Conservation (phyloP, 352 stramenopile species). For the Phytopythium cucurbitacearum region DNA sequence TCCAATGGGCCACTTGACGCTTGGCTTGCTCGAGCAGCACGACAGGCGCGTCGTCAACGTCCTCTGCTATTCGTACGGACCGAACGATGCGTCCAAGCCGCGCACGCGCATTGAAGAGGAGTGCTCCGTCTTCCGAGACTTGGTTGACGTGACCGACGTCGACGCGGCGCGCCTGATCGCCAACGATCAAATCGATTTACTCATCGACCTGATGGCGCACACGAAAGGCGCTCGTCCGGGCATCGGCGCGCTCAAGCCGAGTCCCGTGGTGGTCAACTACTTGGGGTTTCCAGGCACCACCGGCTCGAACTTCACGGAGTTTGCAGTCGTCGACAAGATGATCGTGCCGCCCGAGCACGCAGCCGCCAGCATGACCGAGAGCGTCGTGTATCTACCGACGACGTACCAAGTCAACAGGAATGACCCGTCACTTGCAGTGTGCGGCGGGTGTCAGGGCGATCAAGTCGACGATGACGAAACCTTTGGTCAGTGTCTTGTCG, state of each 20-base stretch:
- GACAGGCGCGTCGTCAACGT: conserved; percentile 35
- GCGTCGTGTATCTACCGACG: conserved; percentile 84
- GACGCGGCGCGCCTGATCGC: conserved; percentile 48
- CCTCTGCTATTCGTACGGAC: conserved; percentile 82
- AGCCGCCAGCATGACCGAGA: conserved; percentile 59
- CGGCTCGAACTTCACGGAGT: conserved; percentile 72
- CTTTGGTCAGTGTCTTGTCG: neutral
- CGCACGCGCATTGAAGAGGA: conserved; percentile 44
- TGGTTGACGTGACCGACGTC: conserved; percentile 44
- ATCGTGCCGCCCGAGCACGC: conserved; percentile 59
- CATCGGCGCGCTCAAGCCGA: conserved; percentile 58
- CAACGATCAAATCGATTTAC: conserved; percentile 63
- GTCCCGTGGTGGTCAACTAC: conserved; percentile 82
- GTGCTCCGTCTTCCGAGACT: conserved; percentile 62
- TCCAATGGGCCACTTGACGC: conserved; percentile 89
- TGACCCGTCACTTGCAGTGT: conserved; percentile 32
- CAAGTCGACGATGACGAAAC: neutral
- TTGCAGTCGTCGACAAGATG: conserved; percentile 63
- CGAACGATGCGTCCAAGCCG: conserved; percentile 65
- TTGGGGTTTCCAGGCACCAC: conserved; percentile 89
- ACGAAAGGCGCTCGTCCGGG: conserved; percentile 76
- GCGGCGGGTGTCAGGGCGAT: conserved; percentile 3
- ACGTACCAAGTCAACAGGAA: conserved; percentile 92
- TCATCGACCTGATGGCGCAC: conserved; percentile 91
- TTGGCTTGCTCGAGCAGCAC: conserved; percentile 81